phyloP scores from a whole-genome alignment of 495 filamentous ascomycete species.

The Podospora appendiculata region DNA sequence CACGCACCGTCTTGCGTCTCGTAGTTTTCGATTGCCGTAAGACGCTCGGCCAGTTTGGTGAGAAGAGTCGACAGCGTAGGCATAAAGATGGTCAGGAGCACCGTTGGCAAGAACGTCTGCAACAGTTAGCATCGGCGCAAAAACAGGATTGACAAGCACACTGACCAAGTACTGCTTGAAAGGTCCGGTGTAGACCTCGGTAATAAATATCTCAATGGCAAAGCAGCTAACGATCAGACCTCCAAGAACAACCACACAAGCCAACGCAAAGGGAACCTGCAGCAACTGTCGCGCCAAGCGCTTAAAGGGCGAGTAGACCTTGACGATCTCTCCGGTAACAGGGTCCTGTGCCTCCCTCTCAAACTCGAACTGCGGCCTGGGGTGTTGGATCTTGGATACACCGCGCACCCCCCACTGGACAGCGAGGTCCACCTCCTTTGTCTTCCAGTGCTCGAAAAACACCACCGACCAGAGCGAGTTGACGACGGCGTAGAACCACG shows the following conservation, averaged over 20 bases:
- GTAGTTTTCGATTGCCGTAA: slow-evolving; percentile 89
- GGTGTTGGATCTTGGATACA: slow-evolving; percentile 72
- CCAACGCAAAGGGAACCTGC: slow-evolving; percentile 80
- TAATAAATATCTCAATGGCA: slow-evolving; percentile 92
- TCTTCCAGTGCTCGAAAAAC: slow-evolving; percentile 96
- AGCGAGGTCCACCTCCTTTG: slow-evolving; percentile 82
- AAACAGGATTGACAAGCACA: not conserved
- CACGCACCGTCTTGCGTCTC: slow-evolving; percentile 60
- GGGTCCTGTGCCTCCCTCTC: slow-evolving; percentile 71
- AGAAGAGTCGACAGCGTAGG: slow-evolving; percentile 73
- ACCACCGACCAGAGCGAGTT: slow-evolving; percentile 82
- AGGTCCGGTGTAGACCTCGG: slow-evolving; percentile 87
- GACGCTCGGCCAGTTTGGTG: slow-evolving; percentile 63
- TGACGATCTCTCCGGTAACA: slow-evolving; percentile 73
- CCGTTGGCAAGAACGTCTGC: slow-evolving; percentile 82
- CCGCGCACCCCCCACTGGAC: slow-evolving; percentile 89
- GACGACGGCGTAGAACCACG: slow-evolving; percentile 70
- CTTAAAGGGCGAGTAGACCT: slow-evolving; percentile 70
- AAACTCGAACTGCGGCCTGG: slow-evolving; percentile 68
- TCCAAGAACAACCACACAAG: slow-evolving; percentile 61
- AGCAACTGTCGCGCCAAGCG: slow-evolving; percentile 72
- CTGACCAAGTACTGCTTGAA: slow-evolving; percentile 76
- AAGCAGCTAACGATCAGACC: slow-evolving; percentile 82
- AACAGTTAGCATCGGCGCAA: not conserved
- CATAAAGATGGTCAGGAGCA: slow-evolving; percentile 70